Base-by-base conservation (phyloP, 768 basidiomycete species). In the Termitomyces sp. region DNA sequence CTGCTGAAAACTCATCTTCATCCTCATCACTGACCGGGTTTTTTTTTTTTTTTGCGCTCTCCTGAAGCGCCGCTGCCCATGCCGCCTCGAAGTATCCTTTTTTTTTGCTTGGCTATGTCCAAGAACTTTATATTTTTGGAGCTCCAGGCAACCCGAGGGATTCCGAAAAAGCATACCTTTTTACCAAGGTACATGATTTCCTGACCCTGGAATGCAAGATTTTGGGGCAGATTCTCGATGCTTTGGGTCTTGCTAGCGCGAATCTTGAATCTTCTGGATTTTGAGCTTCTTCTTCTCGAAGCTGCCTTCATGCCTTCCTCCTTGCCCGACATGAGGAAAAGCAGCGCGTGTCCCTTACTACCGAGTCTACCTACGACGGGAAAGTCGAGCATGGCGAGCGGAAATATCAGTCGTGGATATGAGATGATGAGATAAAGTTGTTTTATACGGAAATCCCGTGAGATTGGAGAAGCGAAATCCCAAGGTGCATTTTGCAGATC, bases 101-200 rank as follows among this genome's bases (percentile, higher is more conserved):
- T 96, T 70, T 81, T 84, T 64, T 78, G 78, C 68, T 89, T 90
- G 37, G 87, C 83, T 34, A 83, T 76, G 59, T 71, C 77, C 48
- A 91, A 68, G 65, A 99, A 91, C 72, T 93, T 97, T n/a, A n/a
- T 76, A 98, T 92, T 74, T 94, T 97, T 0, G 97, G 97, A 24
- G 90, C 87, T 24, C 97, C 96, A 12, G 96, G 93, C 9, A 99
- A 76, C 33, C 97, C 97, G 49, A 99, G 81, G 3, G 92, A 88
- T 58, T 90, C 89, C 15, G 13, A n/a, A 7, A 31, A 48, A 37
- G 20, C 80, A 86, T 57, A 95, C 95, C 55, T 92, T 76, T 70
- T 98, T 96, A 10, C 88, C 97, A 10, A 99, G 82, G 70, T 98
- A 97, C 69, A 98, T 99, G 73, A 98, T 87, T 71, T 99, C 94